Evolutionary conservation across 805 yeast species (phyloP).

Genomic region (Jamesozyma hellenica): DNA sequence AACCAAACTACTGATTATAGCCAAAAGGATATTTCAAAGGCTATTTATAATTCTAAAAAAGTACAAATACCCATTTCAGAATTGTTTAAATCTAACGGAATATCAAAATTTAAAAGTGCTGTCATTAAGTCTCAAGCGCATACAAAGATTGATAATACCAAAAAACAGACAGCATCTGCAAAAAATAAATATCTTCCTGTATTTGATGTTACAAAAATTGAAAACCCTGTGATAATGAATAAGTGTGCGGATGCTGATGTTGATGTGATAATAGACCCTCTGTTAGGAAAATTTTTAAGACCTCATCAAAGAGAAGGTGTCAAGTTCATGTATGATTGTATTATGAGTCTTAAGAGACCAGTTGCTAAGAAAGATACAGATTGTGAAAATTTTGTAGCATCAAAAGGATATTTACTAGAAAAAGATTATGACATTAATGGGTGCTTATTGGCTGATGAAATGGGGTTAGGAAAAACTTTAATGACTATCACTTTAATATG

Average conservation of each 20-base stretch:
- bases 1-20: neutral
- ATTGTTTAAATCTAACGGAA: conserved; percentile 7
- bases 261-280: conserved; percentile 54
- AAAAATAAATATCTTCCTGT: conserved; percentile 25
- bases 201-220: conserved; percentile 30
- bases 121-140: conserved; percentile 8
- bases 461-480: conserved; percentile 90
- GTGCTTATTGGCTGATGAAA: conserved; percentile 86
- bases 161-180: neutral
- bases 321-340: conserved; percentile 67
- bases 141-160: conserved; percentile 1
- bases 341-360: conserved; percentile 50
- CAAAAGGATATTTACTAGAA: conserved; percentile 13
- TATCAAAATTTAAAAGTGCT: conserved; percentile 11
- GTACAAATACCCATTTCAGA: conserved; percentile 9
- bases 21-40: neutral
- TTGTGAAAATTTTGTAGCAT: neutral
- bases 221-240: conserved; percentile 36
- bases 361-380: neutral
- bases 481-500: conserved; percentile 77
- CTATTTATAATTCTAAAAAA: neutral
- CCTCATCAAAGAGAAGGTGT: conserved; percentile 87
- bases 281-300: conserved; percentile 44
- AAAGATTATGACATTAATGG: conserved; percentile 38
- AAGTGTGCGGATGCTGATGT: conserved; percentile 22